Percentiles rank a stretch among this genome's conserved stretches.
Conservation (phyloP, 495 filamentous ascomycete genomes). For the Xylaria nigripes region DNA sequence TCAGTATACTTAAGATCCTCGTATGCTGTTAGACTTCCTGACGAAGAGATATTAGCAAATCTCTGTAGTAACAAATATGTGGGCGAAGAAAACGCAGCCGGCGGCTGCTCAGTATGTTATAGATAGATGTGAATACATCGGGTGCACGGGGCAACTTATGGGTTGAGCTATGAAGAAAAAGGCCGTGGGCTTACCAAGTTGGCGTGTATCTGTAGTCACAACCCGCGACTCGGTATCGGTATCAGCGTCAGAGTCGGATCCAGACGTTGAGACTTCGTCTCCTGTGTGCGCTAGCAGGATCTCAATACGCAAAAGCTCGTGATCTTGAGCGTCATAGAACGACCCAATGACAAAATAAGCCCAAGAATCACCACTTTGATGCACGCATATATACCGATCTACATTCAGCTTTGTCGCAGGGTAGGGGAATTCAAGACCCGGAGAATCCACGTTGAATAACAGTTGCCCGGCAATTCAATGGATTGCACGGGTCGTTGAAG, state of each 20-base stretch:
- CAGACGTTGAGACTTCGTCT: conserved; percentile 2
- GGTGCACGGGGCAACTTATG: background rate
- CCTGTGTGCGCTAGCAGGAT: conserved; percentile 13
- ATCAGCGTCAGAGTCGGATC: background rate
- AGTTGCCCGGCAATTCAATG: background rate
- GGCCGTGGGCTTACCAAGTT: background rate
- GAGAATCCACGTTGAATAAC: conserved; percentile 21
- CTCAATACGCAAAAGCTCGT: conserved; percentile 23
- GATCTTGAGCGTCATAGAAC: conserved; percentile 21
- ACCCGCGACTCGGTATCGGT: background rate
- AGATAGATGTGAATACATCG: too few relatives aligned
- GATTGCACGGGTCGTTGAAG: background rate
- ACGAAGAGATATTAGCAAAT: background rate
- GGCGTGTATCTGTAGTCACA: background rate
- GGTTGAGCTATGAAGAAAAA: too few relatives aligned
- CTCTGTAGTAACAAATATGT: background rate
- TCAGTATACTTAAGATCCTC: conserved; percentile 4
- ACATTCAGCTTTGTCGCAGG: conserved; percentile 26
- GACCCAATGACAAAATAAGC: conserved; percentile 26
- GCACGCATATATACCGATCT: conserved; percentile 15
- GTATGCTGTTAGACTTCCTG: background rate
- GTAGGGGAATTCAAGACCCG: conserved; percentile 15
- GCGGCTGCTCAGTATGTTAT: too few relatives aligned
- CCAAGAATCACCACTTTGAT: conserved; percentile 17
- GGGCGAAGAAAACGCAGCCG: too few relatives aligned